Conservation (phyloP, 2,329 filamentous ascomycete species). For the Trichoderma aggressivum region DNA sequence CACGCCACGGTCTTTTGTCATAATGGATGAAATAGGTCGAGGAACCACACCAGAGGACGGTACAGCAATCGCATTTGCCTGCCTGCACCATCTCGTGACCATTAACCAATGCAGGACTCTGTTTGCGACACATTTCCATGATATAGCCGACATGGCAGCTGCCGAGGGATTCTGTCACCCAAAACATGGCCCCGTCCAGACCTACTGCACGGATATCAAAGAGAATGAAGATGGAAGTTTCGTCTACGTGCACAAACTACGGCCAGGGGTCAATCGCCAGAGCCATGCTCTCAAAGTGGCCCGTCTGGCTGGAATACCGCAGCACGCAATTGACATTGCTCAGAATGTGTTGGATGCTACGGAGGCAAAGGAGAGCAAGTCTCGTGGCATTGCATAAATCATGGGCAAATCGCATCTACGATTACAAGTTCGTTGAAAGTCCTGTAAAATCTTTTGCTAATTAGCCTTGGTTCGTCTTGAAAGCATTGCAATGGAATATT, state of each 20-base stretch:
- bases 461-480: conserved; percentile 41
- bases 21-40: conserved; percentile 97
- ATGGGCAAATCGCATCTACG: not conserved
- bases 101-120: conserved; percentile 75
- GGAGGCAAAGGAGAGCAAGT: not conserved
- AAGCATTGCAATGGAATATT: conserved; percentile 23
- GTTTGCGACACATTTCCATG: conserved; percentile 95
- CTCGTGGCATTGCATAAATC: not conserved
- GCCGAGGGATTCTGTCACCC: conserved; percentile 43
- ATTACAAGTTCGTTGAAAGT: not conserved
- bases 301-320: conserved; percentile 75
- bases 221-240: conserved; percentile 71
- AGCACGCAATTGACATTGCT: conserved; percentile 67
- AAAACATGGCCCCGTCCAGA: conserved; percentile 51
- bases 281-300: conserved; percentile 97
- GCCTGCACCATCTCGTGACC: conserved; percentile 76
- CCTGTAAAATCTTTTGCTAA: conserved; percentile 17
- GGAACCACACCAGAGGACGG: conserved; percentile 94
- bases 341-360: conserved; percentile 30
- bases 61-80: conserved; percentile 83
- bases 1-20: conserved; percentile 80
- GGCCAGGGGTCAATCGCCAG: conserved; percentile 75
- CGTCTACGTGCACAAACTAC: conserved; percentile 80
- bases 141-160: conserved; percentile 70
- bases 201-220: conserved; percentile 85